These are phyloP conservation scores for Apiospora aurea DNA, from an alignment of 2,329 filamentous ascomycete genomes.

Conservation along the genomic window DNA sequence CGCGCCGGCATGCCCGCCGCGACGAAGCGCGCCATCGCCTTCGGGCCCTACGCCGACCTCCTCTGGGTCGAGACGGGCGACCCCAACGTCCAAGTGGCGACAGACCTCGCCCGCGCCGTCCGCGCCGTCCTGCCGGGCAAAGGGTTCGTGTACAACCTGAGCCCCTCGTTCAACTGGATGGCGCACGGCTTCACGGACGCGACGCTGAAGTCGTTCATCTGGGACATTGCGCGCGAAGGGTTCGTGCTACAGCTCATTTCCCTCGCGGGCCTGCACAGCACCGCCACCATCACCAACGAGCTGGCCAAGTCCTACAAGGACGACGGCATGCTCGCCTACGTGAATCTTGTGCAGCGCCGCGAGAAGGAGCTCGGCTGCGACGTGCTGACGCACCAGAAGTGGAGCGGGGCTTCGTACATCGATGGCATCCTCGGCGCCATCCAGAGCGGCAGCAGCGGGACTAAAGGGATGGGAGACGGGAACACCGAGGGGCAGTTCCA, in stretches of 20 bases:
- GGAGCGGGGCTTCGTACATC: constrained; percentile 74
- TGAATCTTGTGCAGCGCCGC: constrained; percentile 86
- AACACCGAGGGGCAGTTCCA: constrained; percentile 81
- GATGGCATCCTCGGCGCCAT: constrained; percentile 91
- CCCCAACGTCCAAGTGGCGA: constrained; percentile 80
- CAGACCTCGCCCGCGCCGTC: constrained; percentile 78
- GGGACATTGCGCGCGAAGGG: constrained; percentile 92
- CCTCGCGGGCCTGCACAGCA: constrained; percentile 71
- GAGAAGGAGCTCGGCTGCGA: constrained; percentile 93
- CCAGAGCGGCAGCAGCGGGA: constrained; percentile 88
- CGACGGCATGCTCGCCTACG: constrained; percentile 96
- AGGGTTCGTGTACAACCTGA: constrained; percentile 95
- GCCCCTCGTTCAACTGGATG: constrained; percentile 99
- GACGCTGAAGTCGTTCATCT: constrained; percentile 89
- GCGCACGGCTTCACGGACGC: constrained; percentile 87
- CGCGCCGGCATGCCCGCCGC: constrained; percentile 82
- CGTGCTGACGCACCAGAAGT: constrained; percentile 94
- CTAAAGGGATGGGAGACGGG: constrained; percentile 92
- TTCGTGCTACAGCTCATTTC: constrained; percentile 75
- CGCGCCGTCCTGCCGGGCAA: constrained; percentile 75
- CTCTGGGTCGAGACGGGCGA: constrained; percentile 97
- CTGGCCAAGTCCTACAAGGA: constrained; percentile 83
- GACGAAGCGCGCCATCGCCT: constrained; percentile 91
- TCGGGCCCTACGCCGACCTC: constrained; percentile 91
- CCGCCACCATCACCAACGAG: constrained; percentile 71